These are phyloP conservation scores for Lanzia echinophila DNA, from an alignment of 2,329 filamentous ascomycete species.

Conservation along the genomic window DNA sequence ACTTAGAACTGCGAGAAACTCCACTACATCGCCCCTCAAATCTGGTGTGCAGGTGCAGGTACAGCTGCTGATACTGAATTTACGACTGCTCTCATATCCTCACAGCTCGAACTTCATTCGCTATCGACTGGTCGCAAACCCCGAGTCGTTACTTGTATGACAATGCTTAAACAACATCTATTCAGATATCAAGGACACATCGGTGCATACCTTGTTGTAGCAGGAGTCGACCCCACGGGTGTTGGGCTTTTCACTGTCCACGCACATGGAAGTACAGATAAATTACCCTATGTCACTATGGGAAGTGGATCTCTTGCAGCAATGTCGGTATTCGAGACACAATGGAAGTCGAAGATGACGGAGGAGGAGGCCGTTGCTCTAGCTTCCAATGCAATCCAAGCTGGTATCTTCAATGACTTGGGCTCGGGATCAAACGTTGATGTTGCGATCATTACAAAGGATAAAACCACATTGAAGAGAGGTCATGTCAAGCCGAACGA, in stretches of 20 bases:
- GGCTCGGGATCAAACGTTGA: constrained; percentile 97
- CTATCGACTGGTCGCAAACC: constrained; percentile 95
- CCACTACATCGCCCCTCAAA: constrained; percentile 96
- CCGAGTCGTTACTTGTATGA: constrained; percentile 98
- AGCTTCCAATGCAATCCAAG: constrained; percentile 79
- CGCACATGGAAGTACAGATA: constrained; percentile 96
- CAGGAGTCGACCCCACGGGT: constrained; percentile 92
- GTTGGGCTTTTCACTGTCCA: constrained; percentile 96
- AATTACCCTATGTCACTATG: constrained; percentile 99
- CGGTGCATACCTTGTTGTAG: constrained; percentile 94
- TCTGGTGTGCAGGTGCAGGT: constrained; percentile 98
- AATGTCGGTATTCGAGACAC: constrained; percentile 96
- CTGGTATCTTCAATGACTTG: constrained; percentile 98
- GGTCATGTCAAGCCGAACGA: constrained; percentile 93
- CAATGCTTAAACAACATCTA: constrained; percentile 97
- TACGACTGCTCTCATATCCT: constrained; percentile 96
- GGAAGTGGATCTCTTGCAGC: constrained; percentile 91
- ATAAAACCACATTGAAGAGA: constrained; percentile 89
- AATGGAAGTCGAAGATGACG: constrained; percentile 76
- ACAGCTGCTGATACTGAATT: constrained; percentile 98
- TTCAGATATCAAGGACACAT: constrained; percentile 98
- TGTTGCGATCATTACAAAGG: constrained; percentile 87
- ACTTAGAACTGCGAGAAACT: constrained; percentile 96
- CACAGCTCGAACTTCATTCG: constrained; percentile 94
- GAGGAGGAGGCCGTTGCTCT: constrained; percentile 77